These are phyloP conservation scores for Sonneratia caseolaris DNA, from an alignment of 345 rosid genomes.

Conservation along the genomic window DNA sequence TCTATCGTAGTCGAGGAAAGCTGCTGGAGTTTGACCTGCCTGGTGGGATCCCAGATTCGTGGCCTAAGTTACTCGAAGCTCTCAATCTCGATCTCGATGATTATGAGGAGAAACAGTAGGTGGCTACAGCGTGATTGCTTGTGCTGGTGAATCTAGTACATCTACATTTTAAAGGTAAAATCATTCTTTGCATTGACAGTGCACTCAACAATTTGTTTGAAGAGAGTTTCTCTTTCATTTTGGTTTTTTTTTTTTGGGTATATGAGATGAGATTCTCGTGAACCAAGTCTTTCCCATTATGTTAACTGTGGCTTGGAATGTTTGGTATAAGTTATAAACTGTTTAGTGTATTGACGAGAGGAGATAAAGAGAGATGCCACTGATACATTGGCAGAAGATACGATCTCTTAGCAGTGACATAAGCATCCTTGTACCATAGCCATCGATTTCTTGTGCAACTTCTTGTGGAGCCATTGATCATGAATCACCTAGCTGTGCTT, in stretches of 20 bases:
- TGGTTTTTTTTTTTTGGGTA: background rate
- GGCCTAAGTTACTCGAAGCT: slow-evolving; percentile 93
- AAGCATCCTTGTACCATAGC: background rate
- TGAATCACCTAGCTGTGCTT: background rate
- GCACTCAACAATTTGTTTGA: slow-evolving; percentile 40
- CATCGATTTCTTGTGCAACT: background rate
- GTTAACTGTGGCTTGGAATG: background rate
- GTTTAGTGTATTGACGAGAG: background rate
- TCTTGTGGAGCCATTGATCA: background rate
- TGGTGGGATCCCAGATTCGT: slow-evolving; percentile 89
- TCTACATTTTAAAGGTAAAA: slow-evolving; percentile 12
- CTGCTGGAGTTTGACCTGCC: slow-evolving; percentile 81
- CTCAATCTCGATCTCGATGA: slow-evolving; percentile 81
- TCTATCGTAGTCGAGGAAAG: slow-evolving; percentile 58
- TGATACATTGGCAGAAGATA: background rate
- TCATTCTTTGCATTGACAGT: slow-evolving; percentile 52
- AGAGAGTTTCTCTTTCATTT: slow-evolving; percentile 14
- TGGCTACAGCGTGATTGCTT: slow-evolving; percentile 39
- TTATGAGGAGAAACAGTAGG: slow-evolving; percentile 57
- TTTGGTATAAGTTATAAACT: background rate
- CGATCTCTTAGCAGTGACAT: background rate
- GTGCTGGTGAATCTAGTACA: slow-evolving; percentile 13
- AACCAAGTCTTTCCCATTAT: background rate
- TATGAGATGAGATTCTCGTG: background rate
- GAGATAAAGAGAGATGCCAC: background rate